A percentile compares a stretch with the other conserved stretches of the same genome.
phyloP scores from a whole-genome alignment of 345 rosid species.

The Alliaria petiolata region DNA sequence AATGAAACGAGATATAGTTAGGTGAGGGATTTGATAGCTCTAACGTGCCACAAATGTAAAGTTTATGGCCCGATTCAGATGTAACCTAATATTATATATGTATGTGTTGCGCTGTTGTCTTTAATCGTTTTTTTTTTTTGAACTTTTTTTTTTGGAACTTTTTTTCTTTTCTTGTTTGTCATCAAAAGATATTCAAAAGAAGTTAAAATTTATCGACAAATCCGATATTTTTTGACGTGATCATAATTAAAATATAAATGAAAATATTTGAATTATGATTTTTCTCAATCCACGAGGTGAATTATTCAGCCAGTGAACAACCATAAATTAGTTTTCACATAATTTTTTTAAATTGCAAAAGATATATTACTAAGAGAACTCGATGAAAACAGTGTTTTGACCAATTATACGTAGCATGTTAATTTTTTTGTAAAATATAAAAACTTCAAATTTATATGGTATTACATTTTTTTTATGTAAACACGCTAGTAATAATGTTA shows the following conservation, averaged over 20 bases:
- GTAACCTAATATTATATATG: not conserved
- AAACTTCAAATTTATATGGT: not conserved
- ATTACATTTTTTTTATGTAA: too few relatives aligned
- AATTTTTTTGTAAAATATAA: not conserved
- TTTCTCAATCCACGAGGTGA: not conserved
- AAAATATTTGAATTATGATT: not conserved
- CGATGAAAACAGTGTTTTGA: too few relatives aligned
- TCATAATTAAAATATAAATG: not conserved
- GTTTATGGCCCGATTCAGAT: constrained; percentile 14
- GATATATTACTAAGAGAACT: too few relatives aligned
- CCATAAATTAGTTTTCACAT: not conserved
- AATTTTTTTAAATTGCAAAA: too few relatives aligned
- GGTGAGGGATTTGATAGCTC: constrained; percentile 22
- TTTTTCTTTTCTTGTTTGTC: too few relatives aligned
- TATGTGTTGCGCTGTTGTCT: not conserved
- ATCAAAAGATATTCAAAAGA: too few relatives aligned
- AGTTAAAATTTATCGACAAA: too few relatives aligned
- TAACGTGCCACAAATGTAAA: not conserved
- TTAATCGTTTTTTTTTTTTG: not conserved
- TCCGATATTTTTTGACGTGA: not conserved
- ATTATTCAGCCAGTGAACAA: not conserved
- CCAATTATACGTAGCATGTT: not conserved
- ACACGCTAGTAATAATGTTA: not conserved
- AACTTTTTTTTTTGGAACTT: too few relatives aligned
- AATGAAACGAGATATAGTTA: not conserved